Evolutionary conservation across 371 early-diverging fungal genomes (phyloP), one percentile per base, ranked within the genome.

Genomic region (Mortierella sp.): DNA sequence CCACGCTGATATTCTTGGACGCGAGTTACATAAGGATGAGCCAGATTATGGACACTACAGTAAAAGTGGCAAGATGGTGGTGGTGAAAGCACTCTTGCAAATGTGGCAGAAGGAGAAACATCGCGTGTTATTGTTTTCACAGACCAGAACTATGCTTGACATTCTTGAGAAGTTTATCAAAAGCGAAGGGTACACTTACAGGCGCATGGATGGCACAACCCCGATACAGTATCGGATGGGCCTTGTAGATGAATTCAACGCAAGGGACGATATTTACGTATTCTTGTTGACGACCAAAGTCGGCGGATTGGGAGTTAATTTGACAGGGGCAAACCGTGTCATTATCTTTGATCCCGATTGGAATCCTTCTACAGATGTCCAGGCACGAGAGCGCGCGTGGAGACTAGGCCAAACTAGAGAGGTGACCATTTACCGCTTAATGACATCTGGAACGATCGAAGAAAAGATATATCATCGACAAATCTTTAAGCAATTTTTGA

Each of bases 291-390:
- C 99, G 0, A 99, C 99, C 45, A 95, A 95, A 72, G 98, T 97
- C 2, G 99, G 99, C 22, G 99, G 99, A 0, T 85, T 99, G 19
- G 99, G 99, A 0, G 87, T 99, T 45, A 99, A 99, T 74, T 86
- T 99, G 59, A 96, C 96, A 2, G 97, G 97, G 0, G 99, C 99
- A 0, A 90, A 97, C 79, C 90, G 98, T 5, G 95, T 99, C 4
- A 91, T 99, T n/a, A 90, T 99, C 35, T 99, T 89, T 87, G 99
- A 99, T 88, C 99, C 99, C 2, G 99, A 98, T 78, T 99, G 99
- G 99, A 99, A 99, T 76, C 99, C 99, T 6, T 96, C 97, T 2
- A 96, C 96, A 12, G 99, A 99, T 84, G 88, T 93, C 42, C 99
- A 99, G 78, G 99, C 99, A 4, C 89, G 97, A 61, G 98, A 99